Evolutionary conservation across 345 rosid species (phyloP).

Genomic region (Clarkia xantiana): DNA sequence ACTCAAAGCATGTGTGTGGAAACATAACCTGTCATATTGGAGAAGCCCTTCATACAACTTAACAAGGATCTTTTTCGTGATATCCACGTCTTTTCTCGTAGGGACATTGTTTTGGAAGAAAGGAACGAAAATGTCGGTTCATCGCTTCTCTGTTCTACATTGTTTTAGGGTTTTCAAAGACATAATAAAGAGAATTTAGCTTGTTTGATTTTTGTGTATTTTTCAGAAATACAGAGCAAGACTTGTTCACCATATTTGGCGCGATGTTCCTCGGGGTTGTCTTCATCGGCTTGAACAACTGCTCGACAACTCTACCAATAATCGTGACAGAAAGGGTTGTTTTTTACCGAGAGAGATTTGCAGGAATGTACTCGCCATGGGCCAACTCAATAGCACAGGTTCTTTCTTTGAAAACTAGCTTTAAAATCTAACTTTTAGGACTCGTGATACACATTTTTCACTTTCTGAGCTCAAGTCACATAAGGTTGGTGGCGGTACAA

Average conservation of each 20-base stretch:
- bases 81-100: constrained; percentile 30
- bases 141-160: neutral
- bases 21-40: constrained; percentile 64
- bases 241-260: constrained; percentile 46
- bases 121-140: constrained; percentile 47
- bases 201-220: too few relatives aligned
- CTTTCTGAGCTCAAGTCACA: too few relatives aligned
- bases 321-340: constrained; percentile 48
- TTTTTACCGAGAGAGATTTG: constrained; percentile 63
- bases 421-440: neutral
- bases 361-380: constrained; percentile 71
- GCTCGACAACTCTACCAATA: constrained; percentile 40
- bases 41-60: constrained; percentile 70
- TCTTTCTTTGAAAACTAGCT: neutral
- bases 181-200: too few relatives aligned
- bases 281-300: constrained; percentile 56
- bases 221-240: constrained; percentile 15
- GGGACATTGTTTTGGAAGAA: constrained; percentile 57
- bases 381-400: constrained; percentile 64
- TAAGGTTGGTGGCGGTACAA: too few relatives aligned
- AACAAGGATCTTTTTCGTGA: constrained; percentile 22
- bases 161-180: constrained; percentile 10
- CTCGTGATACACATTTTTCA: too few relatives aligned
- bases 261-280: constrained; percentile 26
- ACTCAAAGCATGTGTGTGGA: constrained; percentile 70